Percentiles rank a stretch among this genome's conserved stretches.
phyloP scores from a whole-genome alignment of 2,329 filamentous ascomycete species.

The Neonectria ditissima region DNA sequence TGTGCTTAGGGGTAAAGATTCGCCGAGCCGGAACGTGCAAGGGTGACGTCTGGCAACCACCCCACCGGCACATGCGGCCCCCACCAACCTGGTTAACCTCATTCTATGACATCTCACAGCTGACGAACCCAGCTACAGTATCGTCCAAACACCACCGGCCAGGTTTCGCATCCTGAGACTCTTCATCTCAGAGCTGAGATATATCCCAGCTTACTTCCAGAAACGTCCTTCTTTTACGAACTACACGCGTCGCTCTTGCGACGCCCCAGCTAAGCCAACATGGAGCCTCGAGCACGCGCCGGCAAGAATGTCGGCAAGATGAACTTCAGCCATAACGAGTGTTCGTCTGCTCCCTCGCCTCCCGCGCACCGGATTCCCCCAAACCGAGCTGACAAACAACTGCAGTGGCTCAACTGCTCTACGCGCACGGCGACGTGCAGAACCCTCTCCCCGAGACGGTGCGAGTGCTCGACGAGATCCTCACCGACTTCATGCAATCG shows the following conservation, averaged over 20 bases:
- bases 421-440: constrained; percentile 82
- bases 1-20: constrained; percentile 54
- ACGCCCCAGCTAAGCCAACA: constrained; percentile 54
- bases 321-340: constrained; percentile 79
- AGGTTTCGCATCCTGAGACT: neutral
- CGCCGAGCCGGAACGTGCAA: constrained; percentile 45
- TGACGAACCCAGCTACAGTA: neutral
- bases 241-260: constrained; percentile 13
- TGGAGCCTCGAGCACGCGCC: constrained; percentile 82
- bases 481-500: constrained; percentile 96
- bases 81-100: constrained; percentile 36
- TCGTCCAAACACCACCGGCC: constrained; percentile 10
- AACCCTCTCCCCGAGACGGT: constrained; percentile 86
- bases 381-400: constrained; percentile 9
- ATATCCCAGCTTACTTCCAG: neutral
- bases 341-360: constrained; percentile 58
- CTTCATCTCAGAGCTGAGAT: neutral
- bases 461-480: constrained; percentile 90
- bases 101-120: constrained; percentile 10
- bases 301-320: constrained; percentile 86
- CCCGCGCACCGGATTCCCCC: neutral
- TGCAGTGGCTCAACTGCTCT: constrained; percentile 79
- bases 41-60: constrained; percentile 40
- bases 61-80: constrained; percentile 38
- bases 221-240: neutral